phyloP scores from a whole-genome alignment of 2,329 filamentous ascomycete species.

The Chaetomiaceae sp. region DNA sequence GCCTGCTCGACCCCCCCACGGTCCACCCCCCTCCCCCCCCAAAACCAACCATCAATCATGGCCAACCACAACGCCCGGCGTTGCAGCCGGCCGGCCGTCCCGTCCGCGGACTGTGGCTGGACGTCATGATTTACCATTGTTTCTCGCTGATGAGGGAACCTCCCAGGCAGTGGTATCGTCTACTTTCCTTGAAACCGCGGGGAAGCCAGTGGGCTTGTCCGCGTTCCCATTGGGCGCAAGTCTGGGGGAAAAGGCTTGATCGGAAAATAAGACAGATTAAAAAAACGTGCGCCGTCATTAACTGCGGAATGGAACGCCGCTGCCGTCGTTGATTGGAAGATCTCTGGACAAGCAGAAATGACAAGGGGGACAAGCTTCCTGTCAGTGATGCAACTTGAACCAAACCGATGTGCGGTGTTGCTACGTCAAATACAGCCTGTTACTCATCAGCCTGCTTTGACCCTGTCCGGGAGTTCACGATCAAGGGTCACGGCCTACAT shows the following conservation, averaged over 20 bases:
- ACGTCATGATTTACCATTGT: background rate
- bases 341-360: conserved; percentile 4
- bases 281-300: conserved; percentile 25
- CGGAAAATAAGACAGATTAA: conserved; percentile 27
- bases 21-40: too few relatives aligned
- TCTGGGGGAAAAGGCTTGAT: conserved; percentile 18
- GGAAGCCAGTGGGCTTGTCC: conserved; percentile 5
- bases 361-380: background rate
- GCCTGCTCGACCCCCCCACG: conserved; percentile 1
- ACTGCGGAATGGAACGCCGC: conserved; percentile 27
- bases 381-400: conserved; percentile 9
- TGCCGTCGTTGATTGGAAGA: conserved; percentile 17
- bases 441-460: conserved; percentile 11
- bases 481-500: background rate
- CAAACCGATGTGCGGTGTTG: conserved; percentile 3
- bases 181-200: conserved; percentile 13
- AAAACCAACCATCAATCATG: too few relatives aligned
- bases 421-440: conserved; percentile 19
- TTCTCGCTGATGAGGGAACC: background rate
- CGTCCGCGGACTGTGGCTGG: background rate
- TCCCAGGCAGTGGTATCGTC: conserved; percentile 1
- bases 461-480: background rate
- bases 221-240: conserved; percentile 5
- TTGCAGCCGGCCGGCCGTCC: background rate
- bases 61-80: background rate